Base-by-base conservation (phyloP, 2,329 filamentous ascomycete species). In the Beauveria asiatica region DNA sequence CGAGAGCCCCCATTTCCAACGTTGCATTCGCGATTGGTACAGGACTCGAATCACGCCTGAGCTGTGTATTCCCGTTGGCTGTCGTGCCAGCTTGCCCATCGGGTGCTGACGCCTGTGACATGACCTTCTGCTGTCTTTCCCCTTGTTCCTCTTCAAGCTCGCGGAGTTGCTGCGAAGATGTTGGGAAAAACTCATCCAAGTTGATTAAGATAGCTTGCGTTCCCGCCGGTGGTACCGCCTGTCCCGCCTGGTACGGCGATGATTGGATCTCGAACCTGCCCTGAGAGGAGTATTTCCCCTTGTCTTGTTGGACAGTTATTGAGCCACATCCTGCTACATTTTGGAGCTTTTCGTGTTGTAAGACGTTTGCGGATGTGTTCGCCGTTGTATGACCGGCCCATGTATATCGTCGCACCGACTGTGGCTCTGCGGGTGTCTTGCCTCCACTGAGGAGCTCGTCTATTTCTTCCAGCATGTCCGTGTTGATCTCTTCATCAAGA, bases 121-220 rank as follows among this genome's bases (percentile, higher is more conserved):
- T 10, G 10, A 9, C 13, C 1, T 25, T 8, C 17, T 23, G 23
- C 11, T 52, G 23, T 10, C 25, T 46, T 1, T 27, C 5, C 45
- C 45, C 52, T 17, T 23, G 25, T 64, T 72, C 66, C 62, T 79
- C 74, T 37, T 78, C 76, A 2, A 85, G 69, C 66, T 85, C 82
- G 19, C 76, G 73, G 7, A 75, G 73, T 66, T 83, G 79, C 65
- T 86, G 83, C 0, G 80, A 83, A 0, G 80, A 75, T n/a, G 76
- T 80, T 0, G 81, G 81, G 49, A 83, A 80, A 62, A 83, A 77
- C 58, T 83, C 80, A 44, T 83, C 80, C 8, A 80, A 65, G 61
- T 81, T 74, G 45, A 75, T 69, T 9, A 83, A 70, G n/a, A 84
- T 82, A 9, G 76, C 72, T 62, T 83, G 82, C 0, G 81, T 84